A percentile compares a stretch with the other conserved stretches of the same genome.
Evolutionary conservation across 495 filamentous ascomycete species (phyloP).

Genomic region (Trichoderma parareesei): DNA sequence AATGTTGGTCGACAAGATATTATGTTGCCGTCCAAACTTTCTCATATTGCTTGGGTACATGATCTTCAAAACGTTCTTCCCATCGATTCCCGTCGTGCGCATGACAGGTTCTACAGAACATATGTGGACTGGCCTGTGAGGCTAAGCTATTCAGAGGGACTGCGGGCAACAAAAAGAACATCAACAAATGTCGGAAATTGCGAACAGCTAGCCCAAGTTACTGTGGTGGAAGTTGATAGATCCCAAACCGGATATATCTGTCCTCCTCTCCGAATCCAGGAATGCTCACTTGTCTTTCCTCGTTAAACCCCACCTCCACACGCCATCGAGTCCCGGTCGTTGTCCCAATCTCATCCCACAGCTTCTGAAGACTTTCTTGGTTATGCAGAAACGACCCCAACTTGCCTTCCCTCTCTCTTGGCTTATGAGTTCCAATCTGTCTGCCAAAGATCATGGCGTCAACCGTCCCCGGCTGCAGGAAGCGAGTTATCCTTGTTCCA

Average conservation of each 20-base stretch:
- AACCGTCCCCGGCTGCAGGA: conserved; percentile 28
- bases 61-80: too few relatives aligned
- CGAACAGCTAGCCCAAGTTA: neutral
- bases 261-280: neutral
- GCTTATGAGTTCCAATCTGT: conserved; percentile 34
- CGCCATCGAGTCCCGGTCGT: conserved; percentile 38
- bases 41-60: too few relatives aligned
- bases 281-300: neutral
- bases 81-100: too few relatives aligned
- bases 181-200: neutral
- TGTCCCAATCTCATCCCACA: conserved; percentile 44
- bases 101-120: too few relatives aligned
- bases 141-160: too few relatives aligned
- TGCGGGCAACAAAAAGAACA: neutral
- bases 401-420: conserved; percentile 19
- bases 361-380: conserved; percentile 31
- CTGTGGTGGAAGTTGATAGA: neutral
- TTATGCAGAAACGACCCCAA: conserved; percentile 39
- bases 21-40: too few relatives aligned
- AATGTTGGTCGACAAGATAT: too few relatives aligned
- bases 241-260: neutral
- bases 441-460: conserved; percentile 42
- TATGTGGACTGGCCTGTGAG: too few relatives aligned
- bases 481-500: conserved; percentile 30
- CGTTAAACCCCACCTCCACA: conserved; percentile 10